These are phyloP conservation scores for Populus tomentosa DNA, from an alignment of 441 rosid species.

Conservation along the genomic window DNA sequence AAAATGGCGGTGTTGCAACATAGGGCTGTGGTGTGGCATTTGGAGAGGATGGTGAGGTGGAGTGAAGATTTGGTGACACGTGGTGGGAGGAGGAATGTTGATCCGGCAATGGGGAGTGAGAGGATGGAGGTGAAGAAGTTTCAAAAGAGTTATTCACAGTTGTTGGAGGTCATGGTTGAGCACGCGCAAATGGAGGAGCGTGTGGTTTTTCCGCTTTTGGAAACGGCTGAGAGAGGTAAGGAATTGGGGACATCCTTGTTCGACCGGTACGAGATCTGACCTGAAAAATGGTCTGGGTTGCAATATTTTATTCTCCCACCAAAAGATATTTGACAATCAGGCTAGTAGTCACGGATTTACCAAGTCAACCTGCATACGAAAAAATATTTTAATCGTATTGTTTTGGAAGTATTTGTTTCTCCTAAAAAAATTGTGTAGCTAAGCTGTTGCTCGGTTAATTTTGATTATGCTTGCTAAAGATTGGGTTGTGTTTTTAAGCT, in stretches of 20 bases:
- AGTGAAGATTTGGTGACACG: slow-evolving; percentile 56
- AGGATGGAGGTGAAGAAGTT: slow-evolving; percentile 68
- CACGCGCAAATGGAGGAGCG: slow-evolving; percentile 87
- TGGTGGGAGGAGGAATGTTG: slow-evolving; percentile 40
- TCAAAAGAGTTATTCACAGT: slow-evolving; percentile 39
- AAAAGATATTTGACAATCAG: background rate
- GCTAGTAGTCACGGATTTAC: background rate
- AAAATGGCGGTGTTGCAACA: slow-evolving; percentile 50
- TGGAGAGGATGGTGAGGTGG: slow-evolving; percentile 65
- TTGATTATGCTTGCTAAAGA: background rate
- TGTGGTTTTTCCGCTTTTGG: slow-evolving; percentile 56
- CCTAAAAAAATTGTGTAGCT: background rate
- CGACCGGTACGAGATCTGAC: background rate
- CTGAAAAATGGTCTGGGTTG: background rate
- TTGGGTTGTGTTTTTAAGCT: background rate
- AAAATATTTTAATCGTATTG: background rate
- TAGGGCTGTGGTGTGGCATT: slow-evolving; percentile 51
- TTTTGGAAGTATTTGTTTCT: background rate
- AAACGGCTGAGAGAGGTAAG: slow-evolving; percentile 56
- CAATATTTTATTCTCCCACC: background rate
- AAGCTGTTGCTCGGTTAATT: too few relatives aligned
- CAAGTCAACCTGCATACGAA: background rate
- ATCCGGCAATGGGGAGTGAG: slow-evolving; percentile 60
- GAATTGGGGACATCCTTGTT: background rate
- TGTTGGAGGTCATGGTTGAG: slow-evolving; percentile 68